These are phyloP conservation scores for Chrysanthemum lavandulifolium DNA, from an alignment of 129 eudicot genomes.

Conservation along the genomic window DNA sequence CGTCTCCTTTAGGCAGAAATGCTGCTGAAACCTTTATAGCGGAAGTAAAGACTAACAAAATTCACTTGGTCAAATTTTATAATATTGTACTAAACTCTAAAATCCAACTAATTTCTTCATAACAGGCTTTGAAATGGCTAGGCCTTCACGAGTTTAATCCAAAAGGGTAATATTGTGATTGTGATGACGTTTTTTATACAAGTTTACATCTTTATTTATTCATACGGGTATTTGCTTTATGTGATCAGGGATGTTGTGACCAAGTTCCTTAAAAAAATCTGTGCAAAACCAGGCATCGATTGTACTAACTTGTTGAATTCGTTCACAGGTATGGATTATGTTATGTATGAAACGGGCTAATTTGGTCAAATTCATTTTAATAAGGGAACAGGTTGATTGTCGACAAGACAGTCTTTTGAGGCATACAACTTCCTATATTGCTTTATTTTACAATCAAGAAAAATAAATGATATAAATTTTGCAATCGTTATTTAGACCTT, in stretches of 20 bases:
- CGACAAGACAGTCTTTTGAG: too few species aligned
- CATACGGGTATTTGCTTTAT: conserved; percentile 6
- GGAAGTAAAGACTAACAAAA: conserved; percentile 31
- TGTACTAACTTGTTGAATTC: conserved; percentile 60
- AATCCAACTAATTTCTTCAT: not conserved
- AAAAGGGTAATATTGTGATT: conserved; percentile 44
- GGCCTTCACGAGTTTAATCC: conserved; percentile 66
- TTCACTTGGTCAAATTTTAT: conserved; percentile 10
- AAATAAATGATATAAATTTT: too few species aligned
- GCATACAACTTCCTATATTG: too few species aligned
- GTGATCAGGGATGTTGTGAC: conserved; percentile 49
- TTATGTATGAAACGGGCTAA: not conserved
- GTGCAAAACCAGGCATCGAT: conserved; percentile 47
- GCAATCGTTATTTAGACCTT: too few species aligned
- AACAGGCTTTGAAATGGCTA: conserved; percentile 56
- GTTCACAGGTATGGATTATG: conserved; percentile 50
- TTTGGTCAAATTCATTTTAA: too few species aligned
- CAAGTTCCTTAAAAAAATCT: conserved; percentile 44
- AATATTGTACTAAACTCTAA: conserved; percentile 10
- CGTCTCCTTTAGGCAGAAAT: conserved; percentile 55
- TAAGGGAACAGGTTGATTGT: too few species aligned
- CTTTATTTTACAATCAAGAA: too few species aligned
- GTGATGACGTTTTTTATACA: not conserved
- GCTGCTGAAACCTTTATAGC: conserved; percentile 57
- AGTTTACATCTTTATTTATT: not conserved